These are phyloP conservation scores for Aspergillus sp. DNA, from an alignment of 2,329 filamentous ascomycete genomes.

Conservation along the genomic window DNA sequence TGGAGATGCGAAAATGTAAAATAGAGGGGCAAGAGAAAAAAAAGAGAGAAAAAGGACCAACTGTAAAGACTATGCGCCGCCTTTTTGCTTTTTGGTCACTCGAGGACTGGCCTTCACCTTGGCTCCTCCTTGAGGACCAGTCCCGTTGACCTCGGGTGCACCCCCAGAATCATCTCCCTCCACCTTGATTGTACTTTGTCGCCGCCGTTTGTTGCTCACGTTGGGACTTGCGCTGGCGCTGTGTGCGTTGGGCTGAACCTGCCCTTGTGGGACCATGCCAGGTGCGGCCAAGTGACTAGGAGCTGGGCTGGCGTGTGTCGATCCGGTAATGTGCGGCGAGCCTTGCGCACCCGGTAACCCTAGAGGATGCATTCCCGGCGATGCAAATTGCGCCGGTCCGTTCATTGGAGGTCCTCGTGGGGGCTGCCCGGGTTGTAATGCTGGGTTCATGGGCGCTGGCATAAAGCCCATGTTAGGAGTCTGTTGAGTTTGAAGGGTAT, in stretches of 20 bases:
- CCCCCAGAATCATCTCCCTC: constrained; percentile 47
- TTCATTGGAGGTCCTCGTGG: constrained; percentile 41
- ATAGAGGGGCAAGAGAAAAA: neutral
- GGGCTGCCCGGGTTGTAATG: constrained; percentile 30
- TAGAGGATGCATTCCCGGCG: constrained; percentile 51
- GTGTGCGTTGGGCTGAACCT: constrained; percentile 48
- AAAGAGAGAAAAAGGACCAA: constrained; percentile 1
- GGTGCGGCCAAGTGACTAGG: constrained; percentile 41
- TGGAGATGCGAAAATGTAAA: constrained; percentile 4
- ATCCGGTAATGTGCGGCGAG: constrained; percentile 47
- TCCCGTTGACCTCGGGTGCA: constrained; percentile 44
- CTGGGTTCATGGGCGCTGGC: constrained; percentile 26
- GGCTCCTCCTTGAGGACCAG: constrained; percentile 23
- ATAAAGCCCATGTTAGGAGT: constrained; percentile 24
- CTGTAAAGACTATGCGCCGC: constrained; percentile 23
- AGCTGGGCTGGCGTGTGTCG: constrained; percentile 42
- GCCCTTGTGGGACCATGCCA: constrained; percentile 52
- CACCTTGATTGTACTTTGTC: constrained; percentile 54
- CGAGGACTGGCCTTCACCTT: constrained; percentile 45
- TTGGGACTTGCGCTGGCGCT: constrained; percentile 60
- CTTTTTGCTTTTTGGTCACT: constrained; percentile 44
- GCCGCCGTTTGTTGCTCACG: constrained; percentile 52
- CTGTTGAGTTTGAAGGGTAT: constrained; percentile 34
- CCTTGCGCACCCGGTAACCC: constrained; percentile 42
- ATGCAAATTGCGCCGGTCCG: constrained; percentile 49